phyloP scores from a whole-genome alignment of 352 stramenopile species.

The Phytophthora citricola region DNA sequence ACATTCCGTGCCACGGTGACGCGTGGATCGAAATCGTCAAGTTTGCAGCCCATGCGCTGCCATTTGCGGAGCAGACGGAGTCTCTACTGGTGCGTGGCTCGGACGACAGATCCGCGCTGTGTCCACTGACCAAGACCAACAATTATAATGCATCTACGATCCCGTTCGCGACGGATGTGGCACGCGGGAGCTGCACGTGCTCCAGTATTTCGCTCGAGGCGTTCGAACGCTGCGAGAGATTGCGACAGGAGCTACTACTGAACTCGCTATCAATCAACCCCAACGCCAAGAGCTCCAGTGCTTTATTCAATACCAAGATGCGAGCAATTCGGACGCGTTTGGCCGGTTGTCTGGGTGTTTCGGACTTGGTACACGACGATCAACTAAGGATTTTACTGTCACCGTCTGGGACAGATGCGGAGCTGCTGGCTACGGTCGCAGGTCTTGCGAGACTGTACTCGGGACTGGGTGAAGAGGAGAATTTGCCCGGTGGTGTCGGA shows the following conservation, averaged over 20 bases:
- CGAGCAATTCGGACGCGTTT: constrained; percentile 54
- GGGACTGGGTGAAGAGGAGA: constrained; percentile 42
- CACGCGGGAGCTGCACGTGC: constrained; percentile 86
- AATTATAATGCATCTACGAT: constrained; percentile 91
- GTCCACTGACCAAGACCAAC: constrained; percentile 82
- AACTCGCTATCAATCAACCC: constrained; percentile 86
- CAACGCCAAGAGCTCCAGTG: constrained; percentile 70
- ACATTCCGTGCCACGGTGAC: constrained; percentile 77
- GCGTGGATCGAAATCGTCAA: constrained; percentile 81
- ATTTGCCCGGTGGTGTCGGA: constrained; percentile 28
- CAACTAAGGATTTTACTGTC: constrained; percentile 71
- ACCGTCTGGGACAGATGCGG: constrained; percentile 87
- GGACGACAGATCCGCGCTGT: constrained; percentile 85
- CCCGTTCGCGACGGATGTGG: constrained; percentile 64
- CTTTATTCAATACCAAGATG: constrained; percentile 81
- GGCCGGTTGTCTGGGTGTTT: constrained; percentile 62
- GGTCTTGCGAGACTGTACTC: constrained; percentile 72
- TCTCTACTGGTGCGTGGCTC: constrained; percentile 83
- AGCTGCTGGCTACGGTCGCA: constrained; percentile 79
- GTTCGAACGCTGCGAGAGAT: constrained; percentile 68
- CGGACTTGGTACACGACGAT: constrained; percentile 59
- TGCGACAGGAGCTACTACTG: constrained; percentile 79
- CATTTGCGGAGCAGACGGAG: constrained; percentile 87
- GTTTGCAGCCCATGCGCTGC: constrained; percentile 76
- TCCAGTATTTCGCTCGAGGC: constrained; percentile 76